Percentiles rank a stretch among this genome's conserved stretches.
Conservation (phyloP, 2,329 filamentous ascomycete genomes). For the Fusarium zealandicum region DNA sequence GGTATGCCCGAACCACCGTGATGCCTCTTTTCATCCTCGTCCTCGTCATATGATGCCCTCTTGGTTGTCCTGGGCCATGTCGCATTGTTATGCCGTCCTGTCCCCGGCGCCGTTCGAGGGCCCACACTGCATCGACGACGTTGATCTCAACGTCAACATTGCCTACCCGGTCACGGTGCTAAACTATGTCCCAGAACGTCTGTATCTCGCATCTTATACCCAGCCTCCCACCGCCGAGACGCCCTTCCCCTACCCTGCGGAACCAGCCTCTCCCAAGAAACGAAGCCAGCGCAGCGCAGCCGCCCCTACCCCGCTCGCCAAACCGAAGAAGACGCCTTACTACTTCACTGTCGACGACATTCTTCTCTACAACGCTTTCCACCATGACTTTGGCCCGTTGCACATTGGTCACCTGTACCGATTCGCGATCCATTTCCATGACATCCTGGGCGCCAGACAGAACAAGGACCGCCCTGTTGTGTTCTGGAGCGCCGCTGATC, state of each 20-base stretch:
- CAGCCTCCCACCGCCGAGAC: conserved; percentile 82
- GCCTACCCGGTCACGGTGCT: conserved; percentile 33
- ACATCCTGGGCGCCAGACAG: conserved; percentile 88
- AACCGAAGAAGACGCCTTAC: conserved; percentile 66
- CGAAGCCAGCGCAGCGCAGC: conserved; percentile 65
- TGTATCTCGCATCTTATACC: conserved; percentile 93
- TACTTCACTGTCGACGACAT: conserved; percentile 96
- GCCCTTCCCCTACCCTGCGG: conserved; percentile 86
- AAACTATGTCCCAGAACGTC: conserved; percentile 70
- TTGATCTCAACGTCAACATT: conserved; percentile 17
- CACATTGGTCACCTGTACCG: conserved; percentile 98
- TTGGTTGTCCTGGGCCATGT: conserved; percentile 35
- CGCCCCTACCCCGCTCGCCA: conserved; percentile 46
- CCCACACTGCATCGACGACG: conserved; percentile 19
- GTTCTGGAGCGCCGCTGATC: conserved; percentile 93
- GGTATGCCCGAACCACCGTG: conserved; percentile 60
- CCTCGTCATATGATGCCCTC: conserved; percentile 12
- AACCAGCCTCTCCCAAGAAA: conserved; percentile 55
- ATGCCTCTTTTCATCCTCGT: conserved; percentile 7
- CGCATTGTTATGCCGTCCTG: conserved; percentile 44
- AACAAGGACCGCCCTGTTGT: conserved; percentile 91
- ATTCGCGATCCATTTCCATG: conserved; percentile 94
- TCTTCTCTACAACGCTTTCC: conserved; percentile 96
- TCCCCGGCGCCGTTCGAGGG: conserved; percentile 10
- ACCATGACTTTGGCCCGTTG: conserved; percentile 96